Conservation (phyloP, 1,284 basidiomycete species). For the Ceratobasidium sp. region DNA sequence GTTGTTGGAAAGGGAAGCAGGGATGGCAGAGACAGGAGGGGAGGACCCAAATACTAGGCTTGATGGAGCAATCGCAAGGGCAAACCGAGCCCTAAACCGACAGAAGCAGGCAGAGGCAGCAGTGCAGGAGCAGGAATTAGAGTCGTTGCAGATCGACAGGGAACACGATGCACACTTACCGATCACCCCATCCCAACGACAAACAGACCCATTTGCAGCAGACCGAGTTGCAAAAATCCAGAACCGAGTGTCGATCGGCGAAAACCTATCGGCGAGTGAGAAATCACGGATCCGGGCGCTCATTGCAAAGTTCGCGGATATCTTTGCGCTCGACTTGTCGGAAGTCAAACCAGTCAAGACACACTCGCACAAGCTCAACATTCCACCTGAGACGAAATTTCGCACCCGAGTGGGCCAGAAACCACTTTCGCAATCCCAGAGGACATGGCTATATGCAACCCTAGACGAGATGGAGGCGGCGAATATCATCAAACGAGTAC, state of each 20-base stretch:
- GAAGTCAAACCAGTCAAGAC: slow-evolving; percentile 40
- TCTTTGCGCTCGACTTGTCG: slow-evolving; percentile 13
- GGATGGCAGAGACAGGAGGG: background rate
- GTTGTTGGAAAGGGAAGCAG: background rate
- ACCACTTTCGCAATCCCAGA: slow-evolving; percentile 49
- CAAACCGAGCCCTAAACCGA: background rate
- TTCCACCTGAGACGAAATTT: slow-evolving; percentile 42
- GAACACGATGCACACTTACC: slow-evolving; percentile 10
- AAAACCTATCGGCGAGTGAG: slow-evolving; percentile 42
- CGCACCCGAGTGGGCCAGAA: slow-evolving; percentile 40
- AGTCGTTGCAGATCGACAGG: background rate
- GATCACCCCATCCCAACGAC: slow-evolving; percentile 1
- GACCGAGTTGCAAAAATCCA: slow-evolving; percentile 47
- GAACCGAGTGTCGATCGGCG: slow-evolving; percentile 43
- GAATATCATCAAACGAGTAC: slow-evolving; percentile 48
- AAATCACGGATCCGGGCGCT: background rate
- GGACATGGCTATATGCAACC: slow-evolving; percentile 47
- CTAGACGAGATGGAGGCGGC: slow-evolving; percentile 51
- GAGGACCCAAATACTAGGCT: too few relatives aligned
- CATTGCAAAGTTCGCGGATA: slow-evolving; percentile 2
- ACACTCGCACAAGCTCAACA: slow-evolving; percentile 45
- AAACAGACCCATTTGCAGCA: slow-evolving; percentile 46
- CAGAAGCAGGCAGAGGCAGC: background rate
- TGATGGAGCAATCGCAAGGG: too few relatives aligned
- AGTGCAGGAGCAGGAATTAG: background rate